Base-by-base conservation (phyloP, 371 early-diverging fungal species). In the Cokeromyces recurvatus region DNA sequence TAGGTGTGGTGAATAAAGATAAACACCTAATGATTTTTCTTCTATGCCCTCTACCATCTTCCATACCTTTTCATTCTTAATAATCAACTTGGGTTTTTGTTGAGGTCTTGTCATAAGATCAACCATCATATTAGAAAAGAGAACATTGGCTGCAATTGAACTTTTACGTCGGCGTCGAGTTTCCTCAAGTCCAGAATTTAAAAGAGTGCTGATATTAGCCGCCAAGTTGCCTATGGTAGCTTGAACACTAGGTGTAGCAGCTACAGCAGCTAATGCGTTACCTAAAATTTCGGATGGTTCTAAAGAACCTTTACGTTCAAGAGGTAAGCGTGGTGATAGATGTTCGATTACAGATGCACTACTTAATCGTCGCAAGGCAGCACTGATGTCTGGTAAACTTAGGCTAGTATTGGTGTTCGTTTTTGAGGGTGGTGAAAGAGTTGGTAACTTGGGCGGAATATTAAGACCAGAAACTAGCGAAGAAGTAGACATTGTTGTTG, bases 11-110 rank as follows among this genome's bases (percentile, higher is more conserved):
- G 68, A 57, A 52, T 81, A 84, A 5, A 78, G 54, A 19, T 66
- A 56, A 39, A 71, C 70, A 0, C 83, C 83, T 22, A 81, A 32
- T 6, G 57, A 60, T 5, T 44, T 49, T 34, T 81, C 78, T 15
- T 71, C 59, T 4, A 57, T 60, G 2, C 64, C 71, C 37, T 67
- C 59, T 23, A 74, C 15, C 3, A 44, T 46, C 37, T 65, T 60
- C 63, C 74, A 68, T 8, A 62, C 76, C n/a, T 59, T 60, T 1
- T 73, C 74, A 38, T 74, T 78, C n/a, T 71, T 71, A 8, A 81
- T 53, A 31, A 77, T 71, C n/a, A 77, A 38, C 14, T 66, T 58
- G 0, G 77, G 75, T 25, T 56, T 51, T 29, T 29, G 29, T 29
- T 29, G 29, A 29, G 29, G 29, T 11, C 11, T n/a, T n/a, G n/a